phyloP scores from a whole-genome alignment of 345 rosid species.

The Triadica sebifera region DNA sequence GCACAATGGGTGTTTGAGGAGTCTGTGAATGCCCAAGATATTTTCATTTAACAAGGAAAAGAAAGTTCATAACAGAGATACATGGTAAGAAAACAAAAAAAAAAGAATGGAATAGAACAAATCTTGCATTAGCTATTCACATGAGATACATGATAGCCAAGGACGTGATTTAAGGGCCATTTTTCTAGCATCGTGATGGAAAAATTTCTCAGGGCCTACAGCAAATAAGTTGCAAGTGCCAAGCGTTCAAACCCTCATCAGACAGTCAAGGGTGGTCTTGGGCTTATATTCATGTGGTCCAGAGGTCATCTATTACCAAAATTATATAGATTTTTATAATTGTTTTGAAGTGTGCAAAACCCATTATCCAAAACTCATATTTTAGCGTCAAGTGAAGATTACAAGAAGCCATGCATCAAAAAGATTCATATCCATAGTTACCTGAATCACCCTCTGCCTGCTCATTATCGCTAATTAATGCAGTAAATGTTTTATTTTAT shows the following conservation, averaged over 20 bases:
- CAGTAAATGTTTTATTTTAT: no score
- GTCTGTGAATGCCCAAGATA: slow-evolving; percentile 59
- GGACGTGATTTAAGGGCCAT: background rate
- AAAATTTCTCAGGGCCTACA: no score
- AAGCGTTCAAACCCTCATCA: no score
- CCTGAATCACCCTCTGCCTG: no score
- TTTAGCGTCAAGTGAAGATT: background rate
- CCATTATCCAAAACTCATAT: background rate
- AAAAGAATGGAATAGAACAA: background rate
- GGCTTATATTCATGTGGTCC: no score
- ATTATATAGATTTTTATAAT: background rate
- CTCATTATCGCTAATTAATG: no score
- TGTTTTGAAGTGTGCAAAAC: background rate
- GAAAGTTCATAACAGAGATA: slow-evolving; percentile 5
- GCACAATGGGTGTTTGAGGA: slow-evolving; percentile 92
- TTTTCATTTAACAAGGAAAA: slow-evolving; percentile 7
- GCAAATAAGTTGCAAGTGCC: no score
- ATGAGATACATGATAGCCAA: background rate
- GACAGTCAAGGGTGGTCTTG: no score
- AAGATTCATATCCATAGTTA: background rate
- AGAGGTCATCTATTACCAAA: background rate
- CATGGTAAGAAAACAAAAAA: background rate
- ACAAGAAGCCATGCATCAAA: background rate
- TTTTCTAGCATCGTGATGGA: no score
- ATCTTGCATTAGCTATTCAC: background rate